Evolutionary conservation across 352 stramenopile species (phyloP).

Genomic region (Phytophthora kernoviae): DNA sequence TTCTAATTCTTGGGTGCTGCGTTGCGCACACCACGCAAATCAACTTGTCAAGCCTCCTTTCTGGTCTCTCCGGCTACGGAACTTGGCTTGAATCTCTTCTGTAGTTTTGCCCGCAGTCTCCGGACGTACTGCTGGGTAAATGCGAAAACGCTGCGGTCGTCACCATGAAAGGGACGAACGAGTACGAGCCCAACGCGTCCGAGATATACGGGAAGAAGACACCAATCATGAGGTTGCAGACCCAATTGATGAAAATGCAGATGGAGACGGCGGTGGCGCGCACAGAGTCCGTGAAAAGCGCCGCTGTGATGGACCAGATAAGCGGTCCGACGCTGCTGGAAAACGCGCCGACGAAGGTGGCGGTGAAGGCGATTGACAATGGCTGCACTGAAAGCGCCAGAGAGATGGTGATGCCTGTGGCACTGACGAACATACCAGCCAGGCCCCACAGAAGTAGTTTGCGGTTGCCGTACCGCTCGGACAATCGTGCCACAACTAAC

Average conservation of each 20-base stretch:
- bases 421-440: slow-evolving; percentile 51
- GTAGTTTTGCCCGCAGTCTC: slow-evolving; percentile 58
- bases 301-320: slow-evolving; percentile 38
- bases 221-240: slow-evolving; percentile 45
- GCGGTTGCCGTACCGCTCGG: slow-evolving; percentile 50
- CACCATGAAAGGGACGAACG: slow-evolving; percentile 47
- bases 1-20: not conserved
- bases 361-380: slow-evolving; percentile 44
- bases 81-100: slow-evolving; percentile 51
- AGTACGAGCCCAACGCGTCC: slow-evolving; percentile 28
- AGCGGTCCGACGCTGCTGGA: slow-evolving; percentile 46
- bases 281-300: slow-evolving; percentile 55
- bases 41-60: not conserved
- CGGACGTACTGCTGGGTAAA: slow-evolving; percentile 28
- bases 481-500: slow-evolving; percentile 42
- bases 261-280: slow-evolving; percentile 38
- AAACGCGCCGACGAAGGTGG: slow-evolving; percentile 41
- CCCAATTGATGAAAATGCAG: slow-evolving; percentile 43
- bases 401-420: slow-evolving; percentile 50
- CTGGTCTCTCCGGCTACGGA: slow-evolving; percentile 9
- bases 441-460: slow-evolving; percentile 52
- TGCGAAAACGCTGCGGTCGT: slow-evolving; percentile 34
- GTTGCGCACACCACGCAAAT: too few species aligned
- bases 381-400: slow-evolving; percentile 5
- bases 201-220: slow-evolving; percentile 50